Evolutionary conservation across 2,329 filamentous ascomycete genomes (phyloP), one percentile per base, ranked within the genome.

Genomic region (Proliferodiscus dingleyae): DNA sequence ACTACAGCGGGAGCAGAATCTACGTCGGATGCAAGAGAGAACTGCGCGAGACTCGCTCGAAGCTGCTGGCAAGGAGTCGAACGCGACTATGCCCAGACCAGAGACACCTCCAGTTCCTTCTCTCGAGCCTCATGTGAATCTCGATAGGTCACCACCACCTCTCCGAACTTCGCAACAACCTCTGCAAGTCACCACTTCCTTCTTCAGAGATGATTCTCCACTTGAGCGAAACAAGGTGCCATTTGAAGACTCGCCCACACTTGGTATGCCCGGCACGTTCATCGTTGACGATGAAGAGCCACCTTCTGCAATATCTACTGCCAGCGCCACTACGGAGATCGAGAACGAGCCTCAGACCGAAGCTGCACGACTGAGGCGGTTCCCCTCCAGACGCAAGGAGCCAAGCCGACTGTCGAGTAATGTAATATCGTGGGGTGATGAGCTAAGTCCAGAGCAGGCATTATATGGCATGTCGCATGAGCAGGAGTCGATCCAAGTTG

Each of bases 311-410:
- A 61, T 79, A 11, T 85, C 84, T 5, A 68, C 67, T 37, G 68
- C 67, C 5, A 83, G 81, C n/a, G 73, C 73, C 33, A 74, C 74
- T 6, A 88, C 84, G 0, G 81, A 87, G 56, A 86, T 89, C 54
- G 86, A 89, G 54, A 74, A 72, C n/a, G 85, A 89, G 55, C 74
- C 81, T 18, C 85, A 89, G 60, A 78, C 74, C 1, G 77, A 81
- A 37, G 67, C 74, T 15, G 49, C 59, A 16, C 50, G 51, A 15
- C 34, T 55, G 28, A 54, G 50, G 42, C 52, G 49, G 3, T 51
- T 56, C 24, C 36, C 53, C 22, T 49, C 52, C 2, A 38, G 30
- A 15, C 30, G 19, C 13, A 24, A 38, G 9, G 37, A 44, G 15
- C 46, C 34, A 19, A 52, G 49, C 47, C 47, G 48, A 30, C 26